phyloP scores from a whole-genome alignment of 2,329 filamentous ascomycete species.

The Botrytis tulipae region DNA sequence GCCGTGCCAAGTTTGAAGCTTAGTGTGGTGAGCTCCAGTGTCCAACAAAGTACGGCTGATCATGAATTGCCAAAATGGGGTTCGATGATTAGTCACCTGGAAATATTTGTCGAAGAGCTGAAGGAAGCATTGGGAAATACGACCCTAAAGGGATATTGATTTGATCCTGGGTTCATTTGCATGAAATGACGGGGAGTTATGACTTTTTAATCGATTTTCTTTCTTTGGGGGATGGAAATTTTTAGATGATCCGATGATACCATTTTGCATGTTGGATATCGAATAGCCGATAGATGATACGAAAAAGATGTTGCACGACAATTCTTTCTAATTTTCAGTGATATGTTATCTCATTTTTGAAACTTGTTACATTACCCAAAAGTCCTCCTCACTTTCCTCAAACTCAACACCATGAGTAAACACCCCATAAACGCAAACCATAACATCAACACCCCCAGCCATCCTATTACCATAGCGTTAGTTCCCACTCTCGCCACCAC shows the following conservation, averaged over 20 bases:
- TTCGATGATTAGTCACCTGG: neutral
- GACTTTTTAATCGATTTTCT: neutral
- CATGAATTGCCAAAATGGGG: conserved; percentile 18
- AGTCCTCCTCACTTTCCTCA: neutral
- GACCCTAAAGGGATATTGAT: neutral
- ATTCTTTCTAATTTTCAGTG: neutral
- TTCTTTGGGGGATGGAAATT: neutral
- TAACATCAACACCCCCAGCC: neutral
- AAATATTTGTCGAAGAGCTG: conserved; percentile 2
- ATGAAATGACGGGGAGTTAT: neutral
- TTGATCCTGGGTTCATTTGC: neutral
- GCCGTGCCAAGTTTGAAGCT: conserved; percentile 33
- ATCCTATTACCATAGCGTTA: neutral
- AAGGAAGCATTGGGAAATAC: too few species aligned
- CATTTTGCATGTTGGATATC: neutral
- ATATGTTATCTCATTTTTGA: neutral
- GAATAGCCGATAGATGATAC: neutral
- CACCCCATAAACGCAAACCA: neutral
- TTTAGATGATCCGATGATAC: neutral
- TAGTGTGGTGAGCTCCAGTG: conserved; percentile 28
- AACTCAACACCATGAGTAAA: conserved; percentile 1
- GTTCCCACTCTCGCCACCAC: neutral
- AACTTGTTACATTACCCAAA: neutral
- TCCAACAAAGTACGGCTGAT: conserved; percentile 5
- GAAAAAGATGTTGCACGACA: neutral